Evolutionary conservation across 2,329 filamentous ascomycete genomes (phyloP).

Genomic region (Fusarium bulbicola): DNA sequence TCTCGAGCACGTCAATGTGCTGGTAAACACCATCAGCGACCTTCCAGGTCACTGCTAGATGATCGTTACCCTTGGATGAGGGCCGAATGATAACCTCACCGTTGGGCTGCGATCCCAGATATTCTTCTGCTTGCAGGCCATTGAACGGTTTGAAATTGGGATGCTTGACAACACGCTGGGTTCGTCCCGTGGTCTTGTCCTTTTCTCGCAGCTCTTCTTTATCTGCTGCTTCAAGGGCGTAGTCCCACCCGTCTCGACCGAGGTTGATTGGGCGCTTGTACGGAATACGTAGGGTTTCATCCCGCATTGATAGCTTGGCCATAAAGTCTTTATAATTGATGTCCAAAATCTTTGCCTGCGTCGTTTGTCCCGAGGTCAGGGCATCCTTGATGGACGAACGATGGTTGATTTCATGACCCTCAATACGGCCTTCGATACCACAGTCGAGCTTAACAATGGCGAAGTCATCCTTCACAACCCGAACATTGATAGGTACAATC

Average conservation of each 20-base stretch:
- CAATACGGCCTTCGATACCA: conserved; percentile 89
- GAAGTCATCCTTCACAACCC: conserved; percentile 89
- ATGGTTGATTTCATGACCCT: conserved; percentile 82
- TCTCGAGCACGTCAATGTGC: conserved; percentile 95
- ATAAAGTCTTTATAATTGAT: conserved; percentile 87
- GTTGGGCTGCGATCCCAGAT: conserved; percentile 82
- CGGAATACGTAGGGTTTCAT: conserved; percentile 79
- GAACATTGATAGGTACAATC: conserved; percentile 90
- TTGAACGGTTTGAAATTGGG: conserved; percentile 96
- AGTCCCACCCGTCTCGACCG: conserved; percentile 86
- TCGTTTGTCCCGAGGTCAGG: conserved; percentile 82
- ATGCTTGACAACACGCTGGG: conserved; percentile 96
- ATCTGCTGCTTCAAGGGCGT: conserved; percentile 80
- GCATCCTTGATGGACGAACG: conserved; percentile 76
- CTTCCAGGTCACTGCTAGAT: conserved; percentile 97
- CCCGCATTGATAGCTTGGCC: conserved; percentile 84
- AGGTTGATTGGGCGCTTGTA: conserved; percentile 76
- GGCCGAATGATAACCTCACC: conserved; percentile 96
- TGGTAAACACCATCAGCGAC: conserved; percentile 96
- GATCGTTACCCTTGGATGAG: conserved; percentile 93
- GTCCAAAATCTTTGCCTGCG: conserved; percentile 87
- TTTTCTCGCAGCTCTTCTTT: conserved; percentile 86
- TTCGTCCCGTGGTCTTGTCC: conserved; percentile 83
- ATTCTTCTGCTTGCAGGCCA: conserved; percentile 90
- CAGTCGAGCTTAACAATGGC: conserved; percentile 94